Base-by-base conservation (phyloP, 2,329 filamentous ascomycete species). In the Chrysoporthe cubensis region DNA sequence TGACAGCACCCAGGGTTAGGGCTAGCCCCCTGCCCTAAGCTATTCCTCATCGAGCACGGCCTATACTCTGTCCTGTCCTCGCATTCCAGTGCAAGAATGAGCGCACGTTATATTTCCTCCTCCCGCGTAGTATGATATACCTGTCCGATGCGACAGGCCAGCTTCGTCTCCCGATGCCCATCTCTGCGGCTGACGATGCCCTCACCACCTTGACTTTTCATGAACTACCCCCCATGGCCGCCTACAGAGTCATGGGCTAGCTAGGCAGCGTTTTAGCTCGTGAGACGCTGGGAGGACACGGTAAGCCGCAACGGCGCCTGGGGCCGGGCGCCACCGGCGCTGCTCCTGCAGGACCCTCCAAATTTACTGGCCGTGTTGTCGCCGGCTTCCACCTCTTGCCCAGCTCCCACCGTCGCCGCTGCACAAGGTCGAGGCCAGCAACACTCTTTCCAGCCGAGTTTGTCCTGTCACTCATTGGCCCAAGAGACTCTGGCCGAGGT, bases 301-400 rank as follows among this genome's bases (percentile, higher is more conserved):
- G 68, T 70, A 70, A 70, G 68, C 68, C 62, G 62, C 50, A 70
- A 54, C 60, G 37, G 57, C 43, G 50, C 57, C 67, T 67, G 59
- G 67, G 64, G 64, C 67, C 58, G 66, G 34, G 48, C 32, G 42
- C 34, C 46, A 59, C 37, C 18, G 26, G 43, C 50, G 37, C 26
- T 37, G 40, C 18, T 42, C 14, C 37, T 62, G 54, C 57, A 62
- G 57, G 46, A n/a, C 64, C 26, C 18, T n/a, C 26, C 50, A 32
- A 52, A 50, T 64, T 58, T 62, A 62, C 34, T 32, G 5, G 21
- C 16, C 56, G 48, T 46, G 18, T 37, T 46, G 18, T 37, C 37
- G 46, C 62, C 43, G 67, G 46, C 67, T 21, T 50, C 37, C 64
- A 67, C 43, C 46, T 21, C 16, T 21, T n/a, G 18, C 43, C 26